phyloP scores from a whole-genome alignment of 208 protist species.

The Leishmania arabica region DNA sequence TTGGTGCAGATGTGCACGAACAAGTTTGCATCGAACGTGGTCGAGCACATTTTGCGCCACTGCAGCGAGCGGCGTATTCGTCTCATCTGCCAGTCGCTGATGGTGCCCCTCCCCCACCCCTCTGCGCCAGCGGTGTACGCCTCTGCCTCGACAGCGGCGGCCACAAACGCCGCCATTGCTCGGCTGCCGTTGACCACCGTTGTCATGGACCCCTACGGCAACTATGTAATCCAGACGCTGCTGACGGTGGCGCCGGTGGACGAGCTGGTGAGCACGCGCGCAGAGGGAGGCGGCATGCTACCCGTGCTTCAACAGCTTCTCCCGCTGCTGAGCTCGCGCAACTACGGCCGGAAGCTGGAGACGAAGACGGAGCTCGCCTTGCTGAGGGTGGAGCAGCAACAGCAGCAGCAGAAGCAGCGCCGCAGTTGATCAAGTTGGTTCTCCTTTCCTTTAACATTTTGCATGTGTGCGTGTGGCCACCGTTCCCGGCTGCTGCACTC shows the following conservation, averaged over 20 bases:
- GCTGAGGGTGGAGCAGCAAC: slow-evolving; percentile 39
- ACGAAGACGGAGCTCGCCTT: slow-evolving; percentile 56
- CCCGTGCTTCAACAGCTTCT: slow-evolving; percentile 39
- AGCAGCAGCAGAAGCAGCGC: slow-evolving; percentile 22
- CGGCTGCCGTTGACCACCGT: slow-evolving; percentile 61
- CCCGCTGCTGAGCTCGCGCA: slow-evolving; percentile 44
- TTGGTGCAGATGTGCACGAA: slow-evolving; percentile 82
- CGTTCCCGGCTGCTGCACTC: neutral
- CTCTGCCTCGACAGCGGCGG: neutral
- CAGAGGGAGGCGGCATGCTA: slow-evolving; percentile 37
- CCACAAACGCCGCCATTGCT: slow-evolving; percentile 6
- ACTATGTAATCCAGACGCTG: slow-evolving; percentile 98
- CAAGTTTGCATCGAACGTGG: slow-evolving; percentile 97
- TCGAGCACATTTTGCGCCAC: slow-evolving; percentile 94
- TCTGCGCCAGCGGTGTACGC: neutral
- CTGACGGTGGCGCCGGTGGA: slow-evolving; percentile 78
- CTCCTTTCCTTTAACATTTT: neutral
- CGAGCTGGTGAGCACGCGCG: slow-evolving; percentile 36
- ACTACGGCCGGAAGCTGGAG: slow-evolving; percentile 71
- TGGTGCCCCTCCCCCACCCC: slow-evolving; percentile 10
- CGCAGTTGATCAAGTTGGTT: neutral
- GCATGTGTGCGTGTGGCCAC: neutral
- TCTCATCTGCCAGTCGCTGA: slow-evolving; percentile 48
- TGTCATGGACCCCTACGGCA: slow-evolving; percentile 94
- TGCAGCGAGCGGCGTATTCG: slow-evolving; percentile 49